Conservation (phyloP, 2,329 filamentous ascomycete species). For the Pestalotiopsis sp. region DNA sequence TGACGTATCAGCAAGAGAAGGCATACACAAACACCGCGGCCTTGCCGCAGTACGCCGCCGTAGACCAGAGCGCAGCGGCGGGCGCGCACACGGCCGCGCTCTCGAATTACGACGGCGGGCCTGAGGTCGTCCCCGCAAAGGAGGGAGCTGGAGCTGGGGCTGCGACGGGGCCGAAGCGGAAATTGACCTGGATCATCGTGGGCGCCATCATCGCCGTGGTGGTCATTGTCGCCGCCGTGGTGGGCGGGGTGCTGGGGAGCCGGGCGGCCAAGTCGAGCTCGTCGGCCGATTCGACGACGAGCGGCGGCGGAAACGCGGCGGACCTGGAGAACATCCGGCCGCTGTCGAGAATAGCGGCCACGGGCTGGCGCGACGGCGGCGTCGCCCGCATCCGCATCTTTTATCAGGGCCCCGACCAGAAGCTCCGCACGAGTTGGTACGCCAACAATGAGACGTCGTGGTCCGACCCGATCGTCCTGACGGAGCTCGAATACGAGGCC, state of each 20-base stretch:
- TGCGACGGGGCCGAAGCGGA: neutral
- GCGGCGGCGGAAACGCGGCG: neutral
- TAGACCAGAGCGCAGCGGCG: neutral
- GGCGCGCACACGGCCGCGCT: neutral
- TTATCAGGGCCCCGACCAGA: slow-evolving; percentile 14
- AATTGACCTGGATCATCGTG: slow-evolving; percentile 3
- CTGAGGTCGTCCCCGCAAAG: neutral
- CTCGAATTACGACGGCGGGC: neutral
- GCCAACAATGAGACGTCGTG: slow-evolving; percentile 3
- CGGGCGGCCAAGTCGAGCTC: neutral
- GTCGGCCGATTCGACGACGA: neutral
- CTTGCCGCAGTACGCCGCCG: neutral
- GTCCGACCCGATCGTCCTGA: neutral
- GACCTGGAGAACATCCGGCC: slow-evolving; percentile 3
- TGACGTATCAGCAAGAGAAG: neutral
- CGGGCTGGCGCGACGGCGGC: slow-evolving; percentile 11
- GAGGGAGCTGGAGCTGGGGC: neutral
- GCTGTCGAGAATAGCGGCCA: slow-evolving; percentile 3
- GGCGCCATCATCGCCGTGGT: slow-evolving; percentile 3
- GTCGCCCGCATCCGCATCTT: slow-evolving; percentile 7
- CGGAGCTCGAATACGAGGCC: neutral
- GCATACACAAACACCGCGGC: neutral
- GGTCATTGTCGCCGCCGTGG: slow-evolving; percentile 7
- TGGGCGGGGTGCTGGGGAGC: slow-evolving; percentile 11
- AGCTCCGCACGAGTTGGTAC: slow-evolving; percentile 3